A percentile compares a stretch with the other conserved stretches of the same genome.
These are phyloP conservation scores for Sarocladium strictum DNA, from an alignment of 2,329 filamentous ascomycete genomes.

Conservation along the genomic window DNA sequence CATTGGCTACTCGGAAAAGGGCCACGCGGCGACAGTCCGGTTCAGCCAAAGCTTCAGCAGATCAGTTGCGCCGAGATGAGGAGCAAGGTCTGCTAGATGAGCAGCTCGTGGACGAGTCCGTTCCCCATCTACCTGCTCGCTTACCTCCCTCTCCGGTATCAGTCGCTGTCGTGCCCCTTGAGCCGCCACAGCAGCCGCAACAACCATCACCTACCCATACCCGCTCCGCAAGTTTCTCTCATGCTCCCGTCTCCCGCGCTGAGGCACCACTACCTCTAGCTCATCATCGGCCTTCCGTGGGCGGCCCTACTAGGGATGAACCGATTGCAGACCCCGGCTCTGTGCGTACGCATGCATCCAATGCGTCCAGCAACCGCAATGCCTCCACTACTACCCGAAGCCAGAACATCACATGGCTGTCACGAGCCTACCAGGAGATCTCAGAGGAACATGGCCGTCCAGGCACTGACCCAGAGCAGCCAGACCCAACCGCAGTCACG, in stretches of 20 bases:
- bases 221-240: background rate
- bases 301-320: background rate
- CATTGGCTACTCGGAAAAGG: background rate
- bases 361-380: background rate
- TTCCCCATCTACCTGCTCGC: background rate
- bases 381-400: background rate
- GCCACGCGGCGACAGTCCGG: background rate
- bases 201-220: background rate
- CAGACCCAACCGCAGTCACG: background rate
- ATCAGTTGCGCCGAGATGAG: background rate
- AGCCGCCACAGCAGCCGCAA: background rate
- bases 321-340: background rate
- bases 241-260: background rate
- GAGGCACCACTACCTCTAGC: background rate
- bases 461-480: background rate
- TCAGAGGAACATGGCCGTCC: background rate
- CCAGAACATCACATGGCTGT: background rate
- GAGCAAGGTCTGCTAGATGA: background rate
- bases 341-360: background rate
- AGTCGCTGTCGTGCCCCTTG: background rate
- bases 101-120: background rate
- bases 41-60: background rate
- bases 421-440: slow-evolving; percentile 1
- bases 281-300: background rate
- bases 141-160: background rate